These are phyloP conservation scores for Kodamaea kaohsiungensis DNA, from an alignment of 805 yeast genomes.

Conservation along the genomic window DNA sequence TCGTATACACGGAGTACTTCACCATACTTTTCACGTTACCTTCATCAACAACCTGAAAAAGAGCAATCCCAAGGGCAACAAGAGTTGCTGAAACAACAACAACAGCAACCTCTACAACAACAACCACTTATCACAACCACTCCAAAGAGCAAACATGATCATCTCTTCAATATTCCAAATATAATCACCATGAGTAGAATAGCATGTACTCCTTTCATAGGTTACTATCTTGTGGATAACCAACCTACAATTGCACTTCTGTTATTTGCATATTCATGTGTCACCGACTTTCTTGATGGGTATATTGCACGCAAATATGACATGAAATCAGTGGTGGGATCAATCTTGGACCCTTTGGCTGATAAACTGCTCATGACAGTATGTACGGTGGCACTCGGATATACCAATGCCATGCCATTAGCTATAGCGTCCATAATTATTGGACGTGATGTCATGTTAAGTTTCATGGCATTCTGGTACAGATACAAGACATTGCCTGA, in stretches of 20 bases:
- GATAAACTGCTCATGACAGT: constrained; percentile 89
- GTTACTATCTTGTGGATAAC: constrained; percentile 69
- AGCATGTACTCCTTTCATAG: constrained; percentile 81
- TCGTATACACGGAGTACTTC: neutral
- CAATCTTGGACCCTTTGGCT: constrained; percentile 92
- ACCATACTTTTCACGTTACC: neutral
- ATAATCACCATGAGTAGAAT: constrained; percentile 78
- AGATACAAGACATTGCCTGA: constrained; percentile 73
- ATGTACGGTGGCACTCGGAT: constrained; percentile 74
- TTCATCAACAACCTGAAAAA: neutral
- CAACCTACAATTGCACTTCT: constrained; percentile 66
- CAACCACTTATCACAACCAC: neutral
- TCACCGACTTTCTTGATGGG: constrained; percentile 93
- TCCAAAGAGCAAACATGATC: neutral
- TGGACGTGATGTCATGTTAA: constrained; percentile 80
- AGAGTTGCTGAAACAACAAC: neutral
- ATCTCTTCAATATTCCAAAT: constrained; percentile 60
- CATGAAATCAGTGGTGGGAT: constrained; percentile 79
- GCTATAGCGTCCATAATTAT: constrained; percentile 66
- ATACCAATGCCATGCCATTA: constrained; percentile 66
- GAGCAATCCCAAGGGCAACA: neutral
- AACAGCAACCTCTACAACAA: neutral
- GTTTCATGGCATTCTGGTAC: constrained; percentile 67
- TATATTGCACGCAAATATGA: constrained; percentile 81
- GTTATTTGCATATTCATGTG: constrained; percentile 78